Evolutionary conservation across 495 filamentous ascomycete genomes (phyloP).

Genomic region (Penicillium roqueforti): DNA sequence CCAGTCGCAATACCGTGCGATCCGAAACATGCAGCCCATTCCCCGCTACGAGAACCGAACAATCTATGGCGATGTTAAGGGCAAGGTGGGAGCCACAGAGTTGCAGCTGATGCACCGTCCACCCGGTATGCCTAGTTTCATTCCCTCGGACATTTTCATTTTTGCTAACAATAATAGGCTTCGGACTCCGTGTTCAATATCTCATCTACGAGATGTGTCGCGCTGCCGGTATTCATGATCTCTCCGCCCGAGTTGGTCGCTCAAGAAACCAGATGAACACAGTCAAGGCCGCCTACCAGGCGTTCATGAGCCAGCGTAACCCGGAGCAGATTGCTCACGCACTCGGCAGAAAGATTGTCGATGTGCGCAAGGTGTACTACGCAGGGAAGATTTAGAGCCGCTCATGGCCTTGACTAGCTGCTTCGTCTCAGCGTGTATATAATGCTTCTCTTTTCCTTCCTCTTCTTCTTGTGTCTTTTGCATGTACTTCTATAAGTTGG

Average conservation of each 20-base stretch:
- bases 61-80: conserved; percentile 78
- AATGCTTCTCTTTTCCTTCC: conserved; percentile 29
- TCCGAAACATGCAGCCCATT: conserved; percentile 82
- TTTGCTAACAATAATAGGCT: conserved; percentile 53
- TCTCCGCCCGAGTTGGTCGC: conserved; percentile 72
- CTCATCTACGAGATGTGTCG: conserved; percentile 91
- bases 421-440: conserved; percentile 37
- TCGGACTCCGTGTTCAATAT: conserved; percentile 84
- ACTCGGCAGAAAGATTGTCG: conserved; percentile 88
- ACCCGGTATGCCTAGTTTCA: conserved; percentile 62
- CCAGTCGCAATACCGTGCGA: conserved; percentile 70
- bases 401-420: conserved; percentile 22
- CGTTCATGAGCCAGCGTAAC: conserved; percentile 73
- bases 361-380: conserved; percentile 96
- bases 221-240: conserved; percentile 75
- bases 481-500: conserved; percentile 32
- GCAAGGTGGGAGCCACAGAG: conserved; percentile 79
- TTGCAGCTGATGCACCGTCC: conserved; percentile 75
- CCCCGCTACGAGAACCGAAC: conserved; percentile 86
- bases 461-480: conserved; percentile 28
- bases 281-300: conserved; percentile 82
- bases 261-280: conserved; percentile 94
- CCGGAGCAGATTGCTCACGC: conserved; percentile 86
- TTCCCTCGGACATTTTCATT: not conserved
- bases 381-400: conserved; percentile 59